phyloP scores from a whole-genome alignment of 768 basidiomycete genomes.

The Tubosaeta sp. region DNA sequence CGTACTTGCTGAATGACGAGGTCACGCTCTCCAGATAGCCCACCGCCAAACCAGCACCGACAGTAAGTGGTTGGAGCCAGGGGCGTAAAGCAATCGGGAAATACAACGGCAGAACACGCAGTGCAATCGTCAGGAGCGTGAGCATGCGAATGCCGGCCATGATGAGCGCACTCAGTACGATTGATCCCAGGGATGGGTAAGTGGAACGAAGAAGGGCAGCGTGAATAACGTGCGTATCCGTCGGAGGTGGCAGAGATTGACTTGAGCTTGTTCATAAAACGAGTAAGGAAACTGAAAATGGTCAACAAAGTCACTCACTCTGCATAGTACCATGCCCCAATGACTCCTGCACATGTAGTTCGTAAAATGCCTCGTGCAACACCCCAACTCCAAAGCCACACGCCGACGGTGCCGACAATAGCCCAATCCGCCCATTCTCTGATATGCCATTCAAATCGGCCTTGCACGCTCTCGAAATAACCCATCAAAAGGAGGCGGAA shows the following conservation, averaged over 20 bases:
- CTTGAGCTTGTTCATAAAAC: constrained; percentile 16
- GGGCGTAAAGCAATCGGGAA: constrained; percentile 42
- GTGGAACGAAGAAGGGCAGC: constrained; percentile 75
- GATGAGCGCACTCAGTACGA: constrained; percentile 72
- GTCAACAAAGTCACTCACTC: constrained; percentile 38
- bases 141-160: constrained; percentile 67
- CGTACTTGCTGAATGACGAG: constrained; percentile 58
- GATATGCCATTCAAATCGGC: constrained; percentile 50
- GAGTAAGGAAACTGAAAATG: background rate
- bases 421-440: constrained; percentile 73
- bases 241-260: constrained; percentile 38
- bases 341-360: constrained; percentile 73
- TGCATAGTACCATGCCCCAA: constrained; percentile 90
- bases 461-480: constrained; percentile 41
- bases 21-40: constrained; percentile 42
- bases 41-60: constrained; percentile 36
- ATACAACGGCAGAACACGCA: constrained; percentile 54
- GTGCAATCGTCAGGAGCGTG: constrained; percentile 42
- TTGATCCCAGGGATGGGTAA: constrained; percentile 76
- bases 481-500: constrained; percentile 77
- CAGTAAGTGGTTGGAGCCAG: constrained; percentile 38
- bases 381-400: constrained; percentile 75
- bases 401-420: constrained; percentile 44
- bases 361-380: constrained; percentile 77
- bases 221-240: constrained; percentile 69